Base-by-base conservation (phyloP, 345 rosid species). In the Eutrema japonicum region DNA sequence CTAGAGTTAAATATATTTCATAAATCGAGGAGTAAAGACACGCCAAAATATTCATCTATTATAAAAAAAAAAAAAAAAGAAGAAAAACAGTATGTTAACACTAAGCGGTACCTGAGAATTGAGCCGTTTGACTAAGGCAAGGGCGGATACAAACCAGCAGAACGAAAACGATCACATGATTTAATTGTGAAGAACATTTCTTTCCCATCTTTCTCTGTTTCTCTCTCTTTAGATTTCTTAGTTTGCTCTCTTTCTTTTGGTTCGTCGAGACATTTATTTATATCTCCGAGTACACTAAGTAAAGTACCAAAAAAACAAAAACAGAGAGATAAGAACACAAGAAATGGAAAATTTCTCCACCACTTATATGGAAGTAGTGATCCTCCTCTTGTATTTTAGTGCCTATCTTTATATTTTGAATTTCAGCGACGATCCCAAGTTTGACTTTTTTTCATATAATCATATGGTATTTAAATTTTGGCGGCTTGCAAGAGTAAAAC, bases 81-180 rank as follows among this genome's bases (percentile, higher is more conserved):
- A n/a, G 22, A 22, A 22, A 22, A 22, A 22, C 26, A 22, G 26
- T 22, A 22, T 22, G 50, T 42, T 42, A 51, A 67, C 10, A 13
- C 73, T 43, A 68, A 68, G 54, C 73, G 3, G 46, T 43, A 8
- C 8, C 63, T 43, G 73, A 68, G 33, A 43, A 18, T 16, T 53
- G 51, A 68, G 42, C 18, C 3, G 30, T 9, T 29, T 53, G 51
- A 62, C 26, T 53, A 13, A 52, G 40, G 40, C 62, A 53, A 53
- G 53, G 52, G 42, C 42, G 36, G 29, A 53, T 1, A 42, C 7
- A 26, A 42, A 68, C 3, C 16, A 68, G 12, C 18, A 68, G 9
- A 68, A 54, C 41, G 43, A 68, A 29, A 54, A 41, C 22, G 12
- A 68, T 3, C 41, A 54, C 22, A 6, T 29, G 40, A 42, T 1